phyloP scores from a whole-genome alignment of 768 basidiomycete species.

The Boletus tylopilopsis region DNA sequence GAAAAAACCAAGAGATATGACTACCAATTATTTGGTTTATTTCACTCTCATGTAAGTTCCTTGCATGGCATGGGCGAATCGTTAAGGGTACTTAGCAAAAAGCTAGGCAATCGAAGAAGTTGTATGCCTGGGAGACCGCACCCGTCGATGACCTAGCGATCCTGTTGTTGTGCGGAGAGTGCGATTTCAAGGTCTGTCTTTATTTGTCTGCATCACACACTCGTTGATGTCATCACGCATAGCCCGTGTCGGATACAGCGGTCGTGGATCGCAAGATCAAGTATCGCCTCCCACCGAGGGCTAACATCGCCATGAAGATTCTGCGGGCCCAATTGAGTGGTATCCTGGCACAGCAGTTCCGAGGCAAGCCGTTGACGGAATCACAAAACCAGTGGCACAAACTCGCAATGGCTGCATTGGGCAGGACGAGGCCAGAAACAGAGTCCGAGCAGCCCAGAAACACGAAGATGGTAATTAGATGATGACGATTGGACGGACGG shows the following conservation, averaged over 20 bases:
- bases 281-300: slow-evolving; percentile 65
- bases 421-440: slow-evolving; percentile 42
- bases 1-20: slow-evolving; percentile 63
- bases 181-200: slow-evolving; percentile 73
- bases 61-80: background rate
- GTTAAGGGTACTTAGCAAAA: slow-evolving; percentile 9
- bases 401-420: slow-evolving; percentile 58
- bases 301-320: slow-evolving; percentile 74
- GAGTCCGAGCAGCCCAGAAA: slow-evolving; percentile 17
- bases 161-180: slow-evolving; percentile 83
- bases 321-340: slow-evolving; percentile 61
- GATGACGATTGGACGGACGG: background rate
- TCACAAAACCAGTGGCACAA: slow-evolving; percentile 72
- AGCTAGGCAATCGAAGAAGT: slow-evolving; percentile 84
- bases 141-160: slow-evolving; percentile 83
- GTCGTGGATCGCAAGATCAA: slow-evolving; percentile 84
- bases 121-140: slow-evolving; percentile 92
- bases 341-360: slow-evolving; percentile 64
- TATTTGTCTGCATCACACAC: background rate
- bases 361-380: slow-evolving; percentile 54
- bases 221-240: slow-evolving; percentile 4
- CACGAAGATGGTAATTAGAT: slow-evolving; percentile 19
- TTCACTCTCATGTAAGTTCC: slow-evolving; percentile 82
- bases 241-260: slow-evolving; percentile 72
- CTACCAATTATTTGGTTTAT: slow-evolving; percentile 70